A percentile compares a stretch with the other conserved stretches of the same genome.
Evolutionary conservation across 176 grass and related monocot species (phyloP).

Genomic region (Saccharum officinarum): DNA sequence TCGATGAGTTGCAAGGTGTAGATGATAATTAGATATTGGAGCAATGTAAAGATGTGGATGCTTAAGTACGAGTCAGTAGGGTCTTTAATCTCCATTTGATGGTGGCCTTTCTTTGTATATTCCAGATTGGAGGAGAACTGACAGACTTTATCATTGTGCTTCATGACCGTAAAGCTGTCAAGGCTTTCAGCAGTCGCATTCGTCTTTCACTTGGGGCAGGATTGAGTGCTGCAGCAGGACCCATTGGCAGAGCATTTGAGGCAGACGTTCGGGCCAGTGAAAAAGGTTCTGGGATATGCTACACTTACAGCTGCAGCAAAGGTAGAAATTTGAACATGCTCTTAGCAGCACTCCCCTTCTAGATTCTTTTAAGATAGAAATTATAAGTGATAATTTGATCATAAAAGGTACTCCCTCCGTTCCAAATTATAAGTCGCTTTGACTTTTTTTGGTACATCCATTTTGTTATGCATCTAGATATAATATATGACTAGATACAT

Average conservation of each 20-base stretch:
- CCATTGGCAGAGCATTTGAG: conserved; percentile 89
- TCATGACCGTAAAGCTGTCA: conserved; percentile 72
- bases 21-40: not conserved
- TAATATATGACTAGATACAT: too few species aligned
- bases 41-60: not conserved
- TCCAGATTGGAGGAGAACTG: conserved; percentile 87
- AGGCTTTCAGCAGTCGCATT: conserved; percentile 75
- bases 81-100: conserved; percentile 12
- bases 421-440: too few species aligned
- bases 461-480: too few species aligned
- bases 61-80: conserved; percentile 20
- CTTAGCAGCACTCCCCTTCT: not conserved
- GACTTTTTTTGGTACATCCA: too few species aligned
- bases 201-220: conserved; percentile 92
- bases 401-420: not conserved
- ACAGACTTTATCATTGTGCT: conserved; percentile 93
- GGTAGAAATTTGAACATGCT: conserved; percentile 43
- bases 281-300: conserved; percentile 87
- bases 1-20: not conserved
- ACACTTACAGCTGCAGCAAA: conserved; percentile 99
- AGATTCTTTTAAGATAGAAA: not conserved
- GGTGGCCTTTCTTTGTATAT: conserved; percentile 8
- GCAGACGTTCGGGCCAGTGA: conserved; percentile 82
- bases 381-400: not conserved
- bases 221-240: conserved; percentile 82